phyloP scores from a whole-genome alignment of 441 rosid genomes.

The Pelargonium cotyledonis region DNA sequence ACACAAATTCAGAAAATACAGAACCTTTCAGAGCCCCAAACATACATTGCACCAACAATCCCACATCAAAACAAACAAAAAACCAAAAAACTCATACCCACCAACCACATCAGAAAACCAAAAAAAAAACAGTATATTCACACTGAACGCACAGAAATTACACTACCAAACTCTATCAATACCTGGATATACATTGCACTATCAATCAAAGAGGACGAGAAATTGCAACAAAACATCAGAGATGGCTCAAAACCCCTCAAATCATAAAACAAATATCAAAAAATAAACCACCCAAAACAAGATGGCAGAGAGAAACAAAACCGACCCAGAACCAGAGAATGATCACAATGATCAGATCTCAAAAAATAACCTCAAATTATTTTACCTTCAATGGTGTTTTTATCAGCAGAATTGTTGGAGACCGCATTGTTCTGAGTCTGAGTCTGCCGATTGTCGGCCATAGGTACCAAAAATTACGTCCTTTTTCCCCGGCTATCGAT shows the following conservation, averaged over 20 bases:
- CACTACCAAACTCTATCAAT: slow-evolving; percentile 3
- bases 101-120: too few species aligned
- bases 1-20: not conserved
- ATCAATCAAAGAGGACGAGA: slow-evolving; percentile 10
- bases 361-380: slow-evolving; percentile 3
- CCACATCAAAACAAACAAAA: slow-evolving; percentile 8
- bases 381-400: slow-evolving; percentile 38
- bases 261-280: not conserved
- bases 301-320: not conserved
- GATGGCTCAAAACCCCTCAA: not conserved
- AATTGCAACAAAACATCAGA: not conserved
- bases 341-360: slow-evolving; percentile 25
- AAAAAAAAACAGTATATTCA: not conserved
- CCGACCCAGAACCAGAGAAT: not conserved
- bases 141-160: not conserved
- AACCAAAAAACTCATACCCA: slow-evolving; percentile 10
- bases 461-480: slow-evolving; percentile 28
- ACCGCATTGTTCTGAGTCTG: slow-evolving; percentile 38
- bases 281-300: not conserved
- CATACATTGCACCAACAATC: slow-evolving; percentile 1
- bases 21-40: slow-evolving; percentile 9
- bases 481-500: not conserved
- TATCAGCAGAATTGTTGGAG: slow-evolving; percentile 46
- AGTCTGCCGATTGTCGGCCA: slow-evolving; percentile 55
- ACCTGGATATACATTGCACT: slow-evolving; percentile 8